These are phyloP conservation scores for Kazachstania sp. DNA, from an alignment of 1,139 yeast species.

Conservation along the genomic window DNA sequence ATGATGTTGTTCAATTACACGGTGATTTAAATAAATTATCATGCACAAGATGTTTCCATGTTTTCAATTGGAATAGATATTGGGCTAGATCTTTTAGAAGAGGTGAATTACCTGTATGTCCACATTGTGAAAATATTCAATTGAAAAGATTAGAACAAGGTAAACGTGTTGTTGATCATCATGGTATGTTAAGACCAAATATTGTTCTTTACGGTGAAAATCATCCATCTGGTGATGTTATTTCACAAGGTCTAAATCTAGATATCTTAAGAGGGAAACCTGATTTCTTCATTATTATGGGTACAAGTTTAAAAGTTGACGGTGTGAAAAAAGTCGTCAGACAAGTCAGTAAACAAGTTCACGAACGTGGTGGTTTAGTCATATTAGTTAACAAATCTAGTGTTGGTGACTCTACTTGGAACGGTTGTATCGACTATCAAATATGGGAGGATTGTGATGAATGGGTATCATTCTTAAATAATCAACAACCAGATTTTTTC, in stretches of 20 bases:
- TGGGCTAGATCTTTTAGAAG: conserved; percentile 36
- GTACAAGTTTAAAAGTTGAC: conserved; percentile 79
- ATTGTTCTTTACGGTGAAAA: conserved; percentile 81
- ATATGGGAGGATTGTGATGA: conserved; percentile 72
- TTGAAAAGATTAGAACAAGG: conserved; percentile 44
- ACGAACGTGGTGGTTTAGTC: conserved; percentile 51
- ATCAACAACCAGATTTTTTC: conserved; percentile 28
- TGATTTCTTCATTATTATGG: conserved; percentile 73
- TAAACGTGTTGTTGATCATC: conserved; percentile 66
- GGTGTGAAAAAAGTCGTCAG: conserved; percentile 73
- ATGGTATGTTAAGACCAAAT: conserved; percentile 69
- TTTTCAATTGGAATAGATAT: conserved; percentile 53
- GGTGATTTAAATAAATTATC: conserved; percentile 74
- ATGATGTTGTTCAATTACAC: conserved; percentile 81
- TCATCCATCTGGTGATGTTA: conserved; percentile 75
- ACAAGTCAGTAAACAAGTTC: conserved; percentile 59
- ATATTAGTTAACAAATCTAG: conserved; percentile 46
- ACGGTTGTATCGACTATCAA: conserved; percentile 47
- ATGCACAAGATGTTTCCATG: conserved; percentile 60
- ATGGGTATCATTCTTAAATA: conserved; percentile 43
- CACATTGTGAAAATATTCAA: conserved; percentile 43
- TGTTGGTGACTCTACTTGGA: conserved; percentile 45
- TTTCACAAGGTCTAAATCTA: conserved; percentile 61
- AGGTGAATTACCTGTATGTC: conserved; percentile 44
- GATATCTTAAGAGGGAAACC: conserved; percentile 56